A percentile compares a stretch with the other conserved stretches of the same genome.
phyloP scores from a whole-genome alignment of 192 early-diverging fungal genomes.

The Podila epicladia region DNA sequence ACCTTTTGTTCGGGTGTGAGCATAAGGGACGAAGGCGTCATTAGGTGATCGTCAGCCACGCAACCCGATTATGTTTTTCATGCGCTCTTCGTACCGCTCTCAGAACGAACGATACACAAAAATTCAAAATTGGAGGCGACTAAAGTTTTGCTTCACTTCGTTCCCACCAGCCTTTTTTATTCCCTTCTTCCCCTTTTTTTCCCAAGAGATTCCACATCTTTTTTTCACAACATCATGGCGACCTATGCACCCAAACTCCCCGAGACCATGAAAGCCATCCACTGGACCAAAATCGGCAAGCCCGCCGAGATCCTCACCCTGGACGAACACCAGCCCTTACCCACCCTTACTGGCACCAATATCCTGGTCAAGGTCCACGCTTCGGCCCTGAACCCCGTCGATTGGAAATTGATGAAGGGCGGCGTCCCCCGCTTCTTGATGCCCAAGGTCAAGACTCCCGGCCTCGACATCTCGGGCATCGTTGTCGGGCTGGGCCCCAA shows the following conservation, averaged over 20 bases:
- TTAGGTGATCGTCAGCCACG: no score
- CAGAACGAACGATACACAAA: no score
- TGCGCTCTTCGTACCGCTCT: no score
- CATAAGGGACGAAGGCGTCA: no score
- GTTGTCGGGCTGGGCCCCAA: constrained; percentile 38
- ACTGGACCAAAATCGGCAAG: constrained; percentile 13
- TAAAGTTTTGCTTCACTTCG: no score
- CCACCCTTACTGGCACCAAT: constrained; percentile 15
- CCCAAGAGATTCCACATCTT: no score
- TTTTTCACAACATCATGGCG: constrained; percentile 11
- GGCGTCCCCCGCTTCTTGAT: constrained; percentile 8
- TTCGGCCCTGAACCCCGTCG: constrained; percentile 47
- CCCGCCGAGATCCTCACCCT: constrained; percentile 23
- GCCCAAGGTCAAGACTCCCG: constrained; percentile 24
- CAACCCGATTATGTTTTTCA: no score
- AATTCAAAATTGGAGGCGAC: no score
- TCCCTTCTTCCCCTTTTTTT: no score
- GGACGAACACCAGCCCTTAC: constrained; percentile 14
- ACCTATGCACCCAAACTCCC: constrained; percentile 20
- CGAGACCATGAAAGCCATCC: constrained; percentile 23
- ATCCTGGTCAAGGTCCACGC: constrained; percentile 50
- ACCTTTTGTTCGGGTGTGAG: no score
- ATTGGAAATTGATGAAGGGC: constrained; percentile 52
- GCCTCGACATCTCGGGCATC: constrained; percentile 37
- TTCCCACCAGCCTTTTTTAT: no score